Evolutionary conservation across 352 stramenopile species (phyloP), one percentile per base, ranked within the genome.

Genomic region (Poterioochromonas sp.): DNA sequence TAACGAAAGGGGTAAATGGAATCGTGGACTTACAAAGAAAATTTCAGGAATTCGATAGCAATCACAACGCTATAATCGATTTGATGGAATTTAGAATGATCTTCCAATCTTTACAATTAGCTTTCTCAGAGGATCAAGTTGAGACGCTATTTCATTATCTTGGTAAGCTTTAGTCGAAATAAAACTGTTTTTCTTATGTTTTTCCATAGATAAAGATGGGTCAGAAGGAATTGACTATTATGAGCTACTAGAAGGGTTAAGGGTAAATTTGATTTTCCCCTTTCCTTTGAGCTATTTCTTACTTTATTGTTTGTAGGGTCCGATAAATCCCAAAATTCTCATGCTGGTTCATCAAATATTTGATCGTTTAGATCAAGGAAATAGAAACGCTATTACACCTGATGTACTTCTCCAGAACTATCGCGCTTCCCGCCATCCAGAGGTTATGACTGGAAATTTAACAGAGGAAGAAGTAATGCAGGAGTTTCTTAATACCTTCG

Each of bases 231-330:
- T 96, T 76, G 88, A 89, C 79, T 89, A 90, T 51, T 80, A 84
- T 26, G 91, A 96, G 78, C 94, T 96, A 64, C 77, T 96, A 76
- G 85, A 88, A n/a, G 90, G 87, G n/a, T 43, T 69, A n/a, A 39
- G 60, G 35, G 60, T 69, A 69, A 69, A 32, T 44, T 43, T 40
- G 22, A 29, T 32, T 34, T 63, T 63, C 29, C 53, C 26, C 18
- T 63, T 8, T 32, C 18, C 5, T 39, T 20, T 41, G 60, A 43
- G 22, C 41, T 26, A 39, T 43, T n/a, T 43, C 26, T 44, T 39
- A 8, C 2, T 26, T 29, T n/a, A 34, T 74, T 39, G 8, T 74
- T 34, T 96, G n/a, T 84, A 89, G 29, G 82, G 80, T 60, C 70
- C 84, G 34, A 40, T 96, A 78, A 88, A 82, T 60, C 83, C 88